Conservation (phyloP, 2,329 filamentous ascomycete species). For the Rhynchosporium graminicola region DNA sequence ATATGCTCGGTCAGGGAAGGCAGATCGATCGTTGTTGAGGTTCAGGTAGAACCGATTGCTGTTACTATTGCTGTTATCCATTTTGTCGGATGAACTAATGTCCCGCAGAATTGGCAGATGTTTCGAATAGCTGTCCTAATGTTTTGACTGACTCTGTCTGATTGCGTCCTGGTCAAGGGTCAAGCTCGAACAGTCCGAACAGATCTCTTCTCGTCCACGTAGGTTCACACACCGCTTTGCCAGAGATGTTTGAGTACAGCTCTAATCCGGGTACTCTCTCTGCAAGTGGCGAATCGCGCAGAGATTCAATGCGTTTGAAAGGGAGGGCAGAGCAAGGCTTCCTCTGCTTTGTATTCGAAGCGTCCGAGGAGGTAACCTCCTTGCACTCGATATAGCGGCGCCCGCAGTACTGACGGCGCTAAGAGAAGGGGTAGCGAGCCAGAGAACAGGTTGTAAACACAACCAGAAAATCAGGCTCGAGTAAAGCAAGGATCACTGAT, state of each 20-base stretch:
- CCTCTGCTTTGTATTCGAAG: constrained; percentile 1
- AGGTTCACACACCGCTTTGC: constrained; percentile 12
- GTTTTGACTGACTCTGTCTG: constrained; percentile 12
- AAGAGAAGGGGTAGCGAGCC: constrained; percentile 6
- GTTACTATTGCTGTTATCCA: constrained; percentile 35
- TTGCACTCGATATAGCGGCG: neutral
- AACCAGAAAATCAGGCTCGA: neutral
- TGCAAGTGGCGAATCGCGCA: neutral
- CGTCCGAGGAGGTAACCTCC: neutral
- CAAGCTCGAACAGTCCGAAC: constrained; percentile 1
- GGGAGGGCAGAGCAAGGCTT: neutral
- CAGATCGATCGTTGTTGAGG: constrained; percentile 57
- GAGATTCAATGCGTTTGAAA: neutral
- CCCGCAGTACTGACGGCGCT: constrained; percentile 9
- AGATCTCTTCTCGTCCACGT: neutral
- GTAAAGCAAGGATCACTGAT: neutral
- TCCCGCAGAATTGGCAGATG: constrained; percentile 1
- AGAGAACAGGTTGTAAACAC: constrained; percentile 7
- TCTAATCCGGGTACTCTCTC: neutral
- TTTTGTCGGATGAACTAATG: constrained; percentile 19
- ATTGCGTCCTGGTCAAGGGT: constrained; percentile 7
- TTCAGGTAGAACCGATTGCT: constrained; percentile 38
- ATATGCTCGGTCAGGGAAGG: constrained; percentile 72
- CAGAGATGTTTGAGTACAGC: neutral
- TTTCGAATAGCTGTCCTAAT: constrained; percentile 13